Evolutionary conservation across 1,284 basidiomycete genomes (phyloP).

Genomic region (Apiotrichum gracile): DNA sequence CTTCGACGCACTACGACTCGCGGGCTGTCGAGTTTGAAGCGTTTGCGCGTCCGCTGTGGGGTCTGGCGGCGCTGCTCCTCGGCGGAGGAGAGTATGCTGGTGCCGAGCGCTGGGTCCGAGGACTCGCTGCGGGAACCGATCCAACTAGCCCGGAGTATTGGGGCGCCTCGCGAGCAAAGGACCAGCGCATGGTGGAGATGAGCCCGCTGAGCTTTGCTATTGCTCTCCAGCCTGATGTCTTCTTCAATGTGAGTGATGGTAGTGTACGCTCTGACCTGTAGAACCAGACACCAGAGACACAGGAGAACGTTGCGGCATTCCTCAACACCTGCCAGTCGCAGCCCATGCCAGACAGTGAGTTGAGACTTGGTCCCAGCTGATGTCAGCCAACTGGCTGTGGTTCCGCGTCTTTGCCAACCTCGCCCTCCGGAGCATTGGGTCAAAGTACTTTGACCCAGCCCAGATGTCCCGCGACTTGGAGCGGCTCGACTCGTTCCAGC

Average conservation of each 20-base stretch:
- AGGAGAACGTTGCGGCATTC: conserved; percentile 60
- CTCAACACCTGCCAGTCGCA: conserved; percentile 70
- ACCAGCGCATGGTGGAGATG: conserved; percentile 77
- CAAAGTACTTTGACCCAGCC: conserved; percentile 54
- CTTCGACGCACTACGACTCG: conserved; percentile 70
- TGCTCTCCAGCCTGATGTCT: conserved; percentile 58
- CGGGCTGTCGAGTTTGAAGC: conserved; percentile 67
- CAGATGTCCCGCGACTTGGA: conserved; percentile 69
- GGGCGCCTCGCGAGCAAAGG: conserved; percentile 66
- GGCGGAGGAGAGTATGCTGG: conserved; percentile 56
- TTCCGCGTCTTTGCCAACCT: conserved; percentile 74
- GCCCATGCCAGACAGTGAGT: conserved; percentile 49
- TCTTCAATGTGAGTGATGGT: conserved; percentile 54
- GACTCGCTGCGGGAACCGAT: conserved; percentile 62
- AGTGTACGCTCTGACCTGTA: neutral
- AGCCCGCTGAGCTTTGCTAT: conserved; percentile 68
- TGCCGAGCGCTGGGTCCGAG: conserved; percentile 58
- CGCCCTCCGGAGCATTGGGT: conserved; percentile 60
- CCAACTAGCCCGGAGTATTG: conserved; percentile 63
- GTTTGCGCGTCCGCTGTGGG: conserved; percentile 71
- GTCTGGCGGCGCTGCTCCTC: conserved; percentile 59
- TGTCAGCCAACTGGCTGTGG: conserved; percentile 69
- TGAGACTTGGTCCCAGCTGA: neutral
- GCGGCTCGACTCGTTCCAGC: conserved; percentile 71
- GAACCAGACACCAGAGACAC: conserved; percentile 54